Evolutionary conservation across 768 basidiomycete species (phyloP).

Genomic region (Suillus sp.): DNA sequence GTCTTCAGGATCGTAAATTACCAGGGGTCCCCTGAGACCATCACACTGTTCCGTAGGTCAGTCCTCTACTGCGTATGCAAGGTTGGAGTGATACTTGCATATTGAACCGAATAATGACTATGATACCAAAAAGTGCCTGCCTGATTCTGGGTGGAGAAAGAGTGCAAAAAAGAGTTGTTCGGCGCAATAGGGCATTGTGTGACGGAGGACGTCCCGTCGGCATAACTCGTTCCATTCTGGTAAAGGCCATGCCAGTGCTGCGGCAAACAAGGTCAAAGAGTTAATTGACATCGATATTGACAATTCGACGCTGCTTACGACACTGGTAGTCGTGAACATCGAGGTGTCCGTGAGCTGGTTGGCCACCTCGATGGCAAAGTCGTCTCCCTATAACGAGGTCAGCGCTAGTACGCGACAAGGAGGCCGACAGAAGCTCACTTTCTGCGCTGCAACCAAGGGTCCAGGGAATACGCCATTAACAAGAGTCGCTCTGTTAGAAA

Average conservation of each 20-base stretch:
- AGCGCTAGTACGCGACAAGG: not conserved
- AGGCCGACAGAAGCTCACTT: conserved; percentile 23
- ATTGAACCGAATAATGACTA: no score
- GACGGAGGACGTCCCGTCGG: no score
- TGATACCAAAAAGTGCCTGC: conserved; percentile 30
- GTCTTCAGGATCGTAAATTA: conserved; percentile 46
- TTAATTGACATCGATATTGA: not conserved
- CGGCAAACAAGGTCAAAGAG: not conserved
- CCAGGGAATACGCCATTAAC: conserved; percentile 41
- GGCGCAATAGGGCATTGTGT: conserved; percentile 35
- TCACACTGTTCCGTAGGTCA: conserved; percentile 18
- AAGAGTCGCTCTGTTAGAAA: conserved; percentile 38
- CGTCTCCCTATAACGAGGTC: conserved; percentile 34
- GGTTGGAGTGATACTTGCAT: no score
- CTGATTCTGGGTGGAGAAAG: conserved; percentile 25
- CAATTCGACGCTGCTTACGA: conserved; percentile 37
- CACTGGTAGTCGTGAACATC: conserved; percentile 52
- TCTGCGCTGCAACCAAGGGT: no score
- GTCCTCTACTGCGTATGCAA: not conserved
- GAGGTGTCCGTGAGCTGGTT: conserved; percentile 45
- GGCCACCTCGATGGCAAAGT: no score
- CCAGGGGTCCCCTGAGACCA: conserved; percentile 31
- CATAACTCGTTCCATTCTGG: conserved; percentile 43
- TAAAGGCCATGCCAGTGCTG: conserved; percentile 61
- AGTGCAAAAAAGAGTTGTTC: conserved; percentile 23